Evolutionary conservation across 805 yeast species (phyloP).

Genomic region (Debaryomyces castellii): DNA sequence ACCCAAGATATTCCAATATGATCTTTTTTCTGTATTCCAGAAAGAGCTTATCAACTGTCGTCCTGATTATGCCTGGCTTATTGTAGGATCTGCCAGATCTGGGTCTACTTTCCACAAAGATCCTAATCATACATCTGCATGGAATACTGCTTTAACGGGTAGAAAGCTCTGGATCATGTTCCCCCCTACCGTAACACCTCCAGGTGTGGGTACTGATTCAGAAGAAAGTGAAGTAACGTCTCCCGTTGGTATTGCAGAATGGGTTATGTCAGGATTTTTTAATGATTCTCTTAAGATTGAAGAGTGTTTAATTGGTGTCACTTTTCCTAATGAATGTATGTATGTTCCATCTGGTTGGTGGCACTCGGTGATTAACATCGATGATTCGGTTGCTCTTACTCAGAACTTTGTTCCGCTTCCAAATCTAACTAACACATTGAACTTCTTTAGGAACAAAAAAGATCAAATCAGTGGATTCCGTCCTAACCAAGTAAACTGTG

Average conservation of each 20-base stretch:
- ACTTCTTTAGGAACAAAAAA: slow-evolving; percentile 64
- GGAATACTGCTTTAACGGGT: slow-evolving; percentile 81
- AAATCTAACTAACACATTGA: slow-evolving; percentile 58
- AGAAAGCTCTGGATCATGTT: slow-evolving; percentile 85
- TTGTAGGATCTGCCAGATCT: slow-evolving; percentile 75
- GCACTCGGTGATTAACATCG: slow-evolving; percentile 88
- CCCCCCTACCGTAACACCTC: slow-evolving; percentile 75
- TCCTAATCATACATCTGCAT: slow-evolving; percentile 87
- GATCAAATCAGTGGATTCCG: slow-evolving; percentile 82
- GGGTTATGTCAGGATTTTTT: slow-evolving; percentile 83
- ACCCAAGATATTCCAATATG: slow-evolving; percentile 58
- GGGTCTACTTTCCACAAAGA: slow-evolving; percentile 94
- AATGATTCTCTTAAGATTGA: slow-evolving; percentile 61
- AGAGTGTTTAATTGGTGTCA: slow-evolving; percentile 65
- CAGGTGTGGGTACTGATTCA: slow-evolving; percentile 77
- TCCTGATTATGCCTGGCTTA: slow-evolving; percentile 93
- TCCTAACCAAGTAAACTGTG: slow-evolving; percentile 46
- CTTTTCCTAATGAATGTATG: slow-evolving; percentile 80
- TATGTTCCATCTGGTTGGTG: slow-evolving; percentile 97
- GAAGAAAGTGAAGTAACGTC: slow-evolving; percentile 87
- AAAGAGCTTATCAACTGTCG: slow-evolving; percentile 44
- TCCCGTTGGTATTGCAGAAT: slow-evolving; percentile 90
- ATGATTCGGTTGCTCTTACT: slow-evolving; percentile 81
- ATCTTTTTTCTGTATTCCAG: slow-evolving; percentile 59
- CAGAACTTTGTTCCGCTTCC: slow-evolving; percentile 81